Evolutionary conservation across 2,329 filamentous ascomycete species (phyloP), one percentile per base, ranked within the genome.

Genomic region (Penicillium brasilianum): DNA sequence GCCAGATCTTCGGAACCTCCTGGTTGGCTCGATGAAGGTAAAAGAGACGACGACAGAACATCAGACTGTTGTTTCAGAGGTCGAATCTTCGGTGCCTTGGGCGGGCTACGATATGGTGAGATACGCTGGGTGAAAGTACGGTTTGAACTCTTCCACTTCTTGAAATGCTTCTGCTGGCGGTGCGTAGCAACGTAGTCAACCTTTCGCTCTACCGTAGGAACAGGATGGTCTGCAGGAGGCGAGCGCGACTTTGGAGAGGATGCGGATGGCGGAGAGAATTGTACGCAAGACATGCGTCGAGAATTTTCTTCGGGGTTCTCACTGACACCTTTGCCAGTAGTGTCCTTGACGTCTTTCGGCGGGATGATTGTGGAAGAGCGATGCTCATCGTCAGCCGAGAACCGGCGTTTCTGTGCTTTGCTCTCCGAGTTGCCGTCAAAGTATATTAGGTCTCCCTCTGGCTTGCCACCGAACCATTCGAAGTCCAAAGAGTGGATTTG

Each of bases 151-250:
- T 43, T 64, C 68, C 67, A 69, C 18, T 64, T 68, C 34, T 58
- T 64, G 22, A 34, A 55, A 28, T 68, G 62, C 41, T 64, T 68
- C 22, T 59, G 56, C 41, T 61, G 64, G 14, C 60, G 60, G 41
- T 67, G 55, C 6, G 44, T 59, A 18, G 59, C 39, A 25, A 62
- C 46, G 32, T 67, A 56, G 41, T 69, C 59, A 11, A 57, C 58
- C 18, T 62, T 63, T 53, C 61, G 56, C 34, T 65, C 65, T n/a
- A 64, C 53, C 3, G 66, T 65, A 14, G 60, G 60, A 30, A 64
- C 20, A 9, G 56, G 59, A 14, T 36, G 59, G 4, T 43, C 20
- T 34, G 52, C 39, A 13, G 30, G 55, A 56, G 60, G 28, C 4
- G 52, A 43, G 18, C 32, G 59, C 13, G 13, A 41, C 20, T 34